phyloP scores from a whole-genome alignment of 768 basidiomycete species.

The Pleurotus tuber-regium region DNA sequence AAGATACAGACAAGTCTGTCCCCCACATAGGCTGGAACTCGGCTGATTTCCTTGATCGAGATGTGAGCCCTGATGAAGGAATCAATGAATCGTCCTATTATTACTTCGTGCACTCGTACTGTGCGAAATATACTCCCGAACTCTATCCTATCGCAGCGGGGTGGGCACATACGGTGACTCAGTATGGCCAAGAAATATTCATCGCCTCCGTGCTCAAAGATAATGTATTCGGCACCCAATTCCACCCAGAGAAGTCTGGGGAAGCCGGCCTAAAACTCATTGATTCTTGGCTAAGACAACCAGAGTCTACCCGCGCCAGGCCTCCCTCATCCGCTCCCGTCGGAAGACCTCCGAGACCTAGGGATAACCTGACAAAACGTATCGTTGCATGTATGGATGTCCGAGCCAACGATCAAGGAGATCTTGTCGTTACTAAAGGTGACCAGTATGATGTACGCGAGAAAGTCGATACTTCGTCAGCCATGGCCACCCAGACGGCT shows the following conservation, averaged over 20 bases:
- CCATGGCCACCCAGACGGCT: conserved; percentile 38
- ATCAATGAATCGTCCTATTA: conserved; percentile 60
- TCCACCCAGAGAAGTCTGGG: conserved; percentile 98
- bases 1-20: conserved; percentile 73
- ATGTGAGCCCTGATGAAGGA: background rate
- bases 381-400: conserved; percentile 98
- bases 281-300: conserved; percentile 71
- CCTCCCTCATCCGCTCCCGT: conserved; percentile 30
- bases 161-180: conserved; percentile 85
- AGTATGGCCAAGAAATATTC: conserved; percentile 94
- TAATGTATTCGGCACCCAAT: conserved; percentile 91
- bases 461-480: conserved; percentile 37
- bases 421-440: conserved; percentile 98
- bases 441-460: conserved; percentile 99
- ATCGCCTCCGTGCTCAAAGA: conserved; percentile 78
- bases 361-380: conserved; percentile 83
- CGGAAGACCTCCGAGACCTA: conserved; percentile 38
- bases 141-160: conserved; percentile 52
- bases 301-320: conserved; percentile 38
- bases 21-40: conserved; percentile 99
- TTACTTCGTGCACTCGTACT: conserved; percentile 97
- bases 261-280: conserved; percentile 79
- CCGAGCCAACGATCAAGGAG: conserved; percentile 91
- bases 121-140: conserved; percentile 69
- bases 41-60: conserved; percentile 45